A percentile compares a stretch with the other conserved stretches of the same genome.
These are phyloP conservation scores for Odonthalia washingtoniensis DNA, from an alignment of 31 red algal genomes.

Conservation along the genomic window DNA sequence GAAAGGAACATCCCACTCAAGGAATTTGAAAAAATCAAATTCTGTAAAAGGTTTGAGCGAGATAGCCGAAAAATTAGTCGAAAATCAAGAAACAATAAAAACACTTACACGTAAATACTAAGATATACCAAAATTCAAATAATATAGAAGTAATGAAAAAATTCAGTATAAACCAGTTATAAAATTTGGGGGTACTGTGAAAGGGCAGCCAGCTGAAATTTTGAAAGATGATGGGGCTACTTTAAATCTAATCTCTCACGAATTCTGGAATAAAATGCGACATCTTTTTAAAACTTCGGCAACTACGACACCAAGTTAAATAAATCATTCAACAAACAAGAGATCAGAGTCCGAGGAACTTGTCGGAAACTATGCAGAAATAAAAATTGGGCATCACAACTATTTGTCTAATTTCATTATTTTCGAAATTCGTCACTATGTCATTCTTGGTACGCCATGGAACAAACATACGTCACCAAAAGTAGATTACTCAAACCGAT, in stretches of 20 bases:
- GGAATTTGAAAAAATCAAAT: background rate
- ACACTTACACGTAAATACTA: background rate
- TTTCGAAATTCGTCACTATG: background rate
- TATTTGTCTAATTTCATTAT: background rate
- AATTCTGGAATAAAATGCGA: background rate
- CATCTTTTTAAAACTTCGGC: background rate
- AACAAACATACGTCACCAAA: background rate
- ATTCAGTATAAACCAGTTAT: background rate
- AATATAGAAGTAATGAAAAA: background rate
- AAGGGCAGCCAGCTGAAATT: background rate
- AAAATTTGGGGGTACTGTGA: background rate
- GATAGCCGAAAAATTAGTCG: background rate
- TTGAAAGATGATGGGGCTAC: background rate
- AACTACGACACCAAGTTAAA: background rate
- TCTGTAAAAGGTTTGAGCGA: background rate
- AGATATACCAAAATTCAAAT: background rate
- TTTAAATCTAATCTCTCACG: background rate
- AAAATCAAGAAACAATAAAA: background rate
- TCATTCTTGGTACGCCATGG: background rate
- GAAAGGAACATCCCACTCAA: background rate
- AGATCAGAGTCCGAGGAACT: background rate
- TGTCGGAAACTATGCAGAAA: background rate
- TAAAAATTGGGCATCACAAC: background rate
- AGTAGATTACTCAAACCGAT: background rate
- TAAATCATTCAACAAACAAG: background rate